phyloP scores from a whole-genome alignment of 768 basidiomycete genomes.

The Clitopilus passeckerianus region DNA sequence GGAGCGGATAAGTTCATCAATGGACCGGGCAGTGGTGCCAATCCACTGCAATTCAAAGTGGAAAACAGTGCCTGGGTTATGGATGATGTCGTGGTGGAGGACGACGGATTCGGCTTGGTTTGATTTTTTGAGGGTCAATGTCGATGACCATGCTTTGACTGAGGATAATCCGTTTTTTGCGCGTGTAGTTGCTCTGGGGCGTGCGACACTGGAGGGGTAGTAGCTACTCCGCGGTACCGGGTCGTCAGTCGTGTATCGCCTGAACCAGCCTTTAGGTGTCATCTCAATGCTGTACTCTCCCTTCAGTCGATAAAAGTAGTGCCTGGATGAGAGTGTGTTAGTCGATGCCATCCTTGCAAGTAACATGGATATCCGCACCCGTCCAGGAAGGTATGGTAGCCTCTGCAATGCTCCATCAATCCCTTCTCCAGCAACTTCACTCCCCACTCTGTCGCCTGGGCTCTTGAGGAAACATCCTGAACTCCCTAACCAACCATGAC shows the following conservation, averaged over 20 bases:
- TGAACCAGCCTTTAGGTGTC: constrained; percentile 75
- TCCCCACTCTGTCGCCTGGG: constrained; percentile 80
- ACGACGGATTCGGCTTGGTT: constrained; percentile 86
- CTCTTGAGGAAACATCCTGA: constrained; percentile 82
- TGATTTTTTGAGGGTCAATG: constrained; percentile 68
- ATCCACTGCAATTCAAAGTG: constrained; percentile 99
- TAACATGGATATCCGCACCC: constrained; percentile 47
- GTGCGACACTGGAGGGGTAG: constrained; percentile 30
- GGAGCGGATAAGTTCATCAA: constrained; percentile 81
- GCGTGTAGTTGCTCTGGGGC: constrained; percentile 30
- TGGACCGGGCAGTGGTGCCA: constrained; percentile 84
- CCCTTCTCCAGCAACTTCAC: constrained; percentile 73
- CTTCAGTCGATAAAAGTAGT: constrained; percentile 84
- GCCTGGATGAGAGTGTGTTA: constrained; percentile 33
- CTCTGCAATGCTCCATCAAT: constrained; percentile 79
- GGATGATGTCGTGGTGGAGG: constrained; percentile 91
- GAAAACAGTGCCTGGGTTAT: constrained; percentile 91
- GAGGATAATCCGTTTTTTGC: constrained; percentile 63
- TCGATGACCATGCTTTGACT: constrained; percentile 93
- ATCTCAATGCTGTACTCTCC: constrained; percentile 70
- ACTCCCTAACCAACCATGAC: constrained; percentile 89
- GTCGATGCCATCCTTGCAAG: not conserved
- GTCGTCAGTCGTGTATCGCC: constrained; percentile 46
- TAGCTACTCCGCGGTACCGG: constrained; percentile 23
- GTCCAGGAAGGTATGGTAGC: constrained; percentile 80